Evolutionary conservation across 257 asterid genomes (phyloP).

Genomic region (Jacaranda mimosifolia): DNA sequence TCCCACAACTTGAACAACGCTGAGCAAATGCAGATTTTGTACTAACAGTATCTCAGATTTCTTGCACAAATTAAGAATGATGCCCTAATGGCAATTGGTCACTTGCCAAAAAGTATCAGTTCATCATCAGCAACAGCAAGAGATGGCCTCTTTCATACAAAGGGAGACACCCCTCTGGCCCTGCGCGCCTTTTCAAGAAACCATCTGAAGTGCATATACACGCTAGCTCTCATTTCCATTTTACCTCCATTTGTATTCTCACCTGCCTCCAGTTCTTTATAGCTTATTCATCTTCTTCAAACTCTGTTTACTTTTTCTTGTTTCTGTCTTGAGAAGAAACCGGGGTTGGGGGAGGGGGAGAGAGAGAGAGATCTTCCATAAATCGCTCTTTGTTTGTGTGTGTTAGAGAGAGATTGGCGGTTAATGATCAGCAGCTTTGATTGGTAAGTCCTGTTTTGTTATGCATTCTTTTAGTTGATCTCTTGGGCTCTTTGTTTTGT

Average conservation of each 20-base stretch:
- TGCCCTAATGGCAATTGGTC: background rate
- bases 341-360: too few species aligned
- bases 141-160: background rate
- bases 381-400: background rate
- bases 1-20: too few species aligned
- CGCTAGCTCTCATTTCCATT: too few species aligned
- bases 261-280: background rate
- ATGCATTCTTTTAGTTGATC: background rate
- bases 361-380: background rate
- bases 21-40: background rate
- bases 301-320: background rate
- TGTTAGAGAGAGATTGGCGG: background rate
- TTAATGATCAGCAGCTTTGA: background rate
- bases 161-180: background rate
- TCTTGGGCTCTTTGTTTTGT: background rate
- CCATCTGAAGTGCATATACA: background rate
- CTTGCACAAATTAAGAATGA: background rate
- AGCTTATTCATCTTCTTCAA: background rate
- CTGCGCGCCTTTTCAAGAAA: conserved; percentile 23
- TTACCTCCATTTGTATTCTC: background rate
- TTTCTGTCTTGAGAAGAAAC: background rate
- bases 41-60: background rate
- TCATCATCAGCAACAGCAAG: too few species aligned
- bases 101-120: background rate
- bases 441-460: conserved; percentile 14